Evolutionary conservation across 345 rosid species (phyloP).

Genomic region (Eucalyptus tenuipes): DNA sequence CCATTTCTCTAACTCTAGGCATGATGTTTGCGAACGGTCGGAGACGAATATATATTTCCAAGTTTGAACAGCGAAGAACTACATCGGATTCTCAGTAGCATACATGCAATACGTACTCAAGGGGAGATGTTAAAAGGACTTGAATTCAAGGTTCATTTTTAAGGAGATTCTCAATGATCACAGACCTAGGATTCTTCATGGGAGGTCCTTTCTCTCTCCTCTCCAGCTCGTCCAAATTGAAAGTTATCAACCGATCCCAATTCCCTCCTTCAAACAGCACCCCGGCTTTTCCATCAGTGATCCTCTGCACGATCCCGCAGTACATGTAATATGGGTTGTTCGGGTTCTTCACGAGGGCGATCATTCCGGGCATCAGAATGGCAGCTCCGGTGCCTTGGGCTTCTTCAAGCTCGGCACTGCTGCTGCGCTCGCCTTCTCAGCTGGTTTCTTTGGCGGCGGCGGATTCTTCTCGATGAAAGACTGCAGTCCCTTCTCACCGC

Average conservation of each 20-base stretch:
- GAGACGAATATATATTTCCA: not conserved
- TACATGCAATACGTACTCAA: not conserved
- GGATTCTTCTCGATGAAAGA: slow-evolving; percentile 69
- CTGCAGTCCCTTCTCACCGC: slow-evolving; percentile 65
- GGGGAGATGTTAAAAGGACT: not conserved
- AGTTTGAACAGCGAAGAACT: not conserved
- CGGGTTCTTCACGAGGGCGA: slow-evolving; percentile 64
- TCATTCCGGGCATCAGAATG: slow-evolving; percentile 91
- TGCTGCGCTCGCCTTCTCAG: not conserved
- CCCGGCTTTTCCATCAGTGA: slow-evolving; percentile 87
- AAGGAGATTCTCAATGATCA: slow-evolving; percentile 38
- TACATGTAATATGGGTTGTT: slow-evolving; percentile 80
- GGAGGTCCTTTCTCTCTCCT: slow-evolving; percentile 82
- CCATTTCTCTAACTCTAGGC: not conserved
- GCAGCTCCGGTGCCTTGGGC: slow-evolving; percentile 66
- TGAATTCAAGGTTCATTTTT: slow-evolving; percentile 13
- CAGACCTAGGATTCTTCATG: slow-evolving; percentile 71
- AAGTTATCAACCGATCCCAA: slow-evolving; percentile 72
- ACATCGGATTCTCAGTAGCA: not conserved
- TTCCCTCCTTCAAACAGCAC: slow-evolving; percentile 85
- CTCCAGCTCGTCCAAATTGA: slow-evolving; percentile 75
- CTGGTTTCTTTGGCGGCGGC: slow-evolving; percentile 28
- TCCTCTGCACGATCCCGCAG: slow-evolving; percentile 84
- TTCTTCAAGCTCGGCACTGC: slow-evolving; percentile 19
- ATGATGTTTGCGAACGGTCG: not conserved